Evolutionary conservation across 2,329 filamentous ascomycete species (phyloP).

Genomic region (Aspergillus puulaauensis): DNA sequence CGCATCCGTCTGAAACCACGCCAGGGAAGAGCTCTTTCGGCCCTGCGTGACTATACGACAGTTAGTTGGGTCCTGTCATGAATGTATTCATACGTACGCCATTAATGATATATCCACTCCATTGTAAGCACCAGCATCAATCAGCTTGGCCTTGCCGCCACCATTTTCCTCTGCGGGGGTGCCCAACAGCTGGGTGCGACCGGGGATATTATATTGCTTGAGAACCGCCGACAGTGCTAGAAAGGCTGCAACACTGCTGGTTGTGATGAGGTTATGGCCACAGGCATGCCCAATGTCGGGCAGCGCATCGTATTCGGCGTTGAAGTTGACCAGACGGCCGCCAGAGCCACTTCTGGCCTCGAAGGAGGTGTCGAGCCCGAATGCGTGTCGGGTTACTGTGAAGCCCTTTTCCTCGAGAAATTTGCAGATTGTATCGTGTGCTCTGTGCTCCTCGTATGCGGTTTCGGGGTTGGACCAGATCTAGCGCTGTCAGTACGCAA

Average conservation of each 20-base stretch:
- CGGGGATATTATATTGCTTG: conserved; percentile 40
- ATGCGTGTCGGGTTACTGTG: conserved; percentile 49
- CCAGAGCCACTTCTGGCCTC: conserved; percentile 46
- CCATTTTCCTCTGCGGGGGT: conserved; percentile 42
- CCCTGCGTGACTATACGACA: too few species aligned
- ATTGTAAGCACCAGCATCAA: conserved; percentile 46
- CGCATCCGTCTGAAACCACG: background rate
- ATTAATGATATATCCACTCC: conserved; percentile 45
- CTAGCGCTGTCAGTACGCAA: conserved; percentile 5
- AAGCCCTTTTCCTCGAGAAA: conserved; percentile 49
- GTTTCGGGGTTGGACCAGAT: conserved; percentile 54
- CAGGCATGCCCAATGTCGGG: conserved; percentile 43
- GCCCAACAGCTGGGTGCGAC: conserved; percentile 35
- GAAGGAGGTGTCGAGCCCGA: conserved; percentile 55
- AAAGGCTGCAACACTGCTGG: conserved; percentile 35
- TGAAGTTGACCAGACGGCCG: conserved; percentile 37
- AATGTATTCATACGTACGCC: conserved; percentile 27
- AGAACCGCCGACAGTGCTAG: conserved; percentile 50
- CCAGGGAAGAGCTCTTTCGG: too few species aligned
- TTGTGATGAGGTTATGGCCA: conserved; percentile 42
- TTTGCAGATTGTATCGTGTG: conserved; percentile 51
- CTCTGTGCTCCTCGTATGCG: conserved; percentile 52
- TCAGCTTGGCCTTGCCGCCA: conserved; percentile 42
- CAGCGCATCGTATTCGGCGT: conserved; percentile 46
- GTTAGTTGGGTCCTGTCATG: too few species aligned